These are phyloP conservation scores for Phytophthora parvispora DNA, from an alignment of 352 stramenopile species.

Conservation along the genomic window DNA sequence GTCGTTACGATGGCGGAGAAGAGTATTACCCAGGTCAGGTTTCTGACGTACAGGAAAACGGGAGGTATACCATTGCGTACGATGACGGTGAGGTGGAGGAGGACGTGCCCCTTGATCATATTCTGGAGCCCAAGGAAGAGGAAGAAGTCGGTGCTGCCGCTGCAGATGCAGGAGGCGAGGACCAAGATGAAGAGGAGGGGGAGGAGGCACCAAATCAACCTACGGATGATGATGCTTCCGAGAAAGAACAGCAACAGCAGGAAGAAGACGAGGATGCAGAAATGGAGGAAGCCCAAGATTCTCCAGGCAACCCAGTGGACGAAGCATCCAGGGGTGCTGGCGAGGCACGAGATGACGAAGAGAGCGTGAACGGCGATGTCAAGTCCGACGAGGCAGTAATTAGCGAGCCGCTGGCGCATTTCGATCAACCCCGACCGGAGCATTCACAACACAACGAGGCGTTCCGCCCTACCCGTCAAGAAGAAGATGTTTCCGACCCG, in stretches of 20 bases:
- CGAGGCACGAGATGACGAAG: constrained; percentile 4
- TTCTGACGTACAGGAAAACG: constrained; percentile 68
- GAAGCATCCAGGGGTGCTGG: neutral
- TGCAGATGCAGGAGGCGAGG: neutral
- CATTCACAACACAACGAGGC: neutral
- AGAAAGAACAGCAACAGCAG: constrained; percentile 6
- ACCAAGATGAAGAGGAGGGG: constrained; percentile 18
- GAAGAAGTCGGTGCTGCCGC: neutral
- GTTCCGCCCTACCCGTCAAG: neutral
- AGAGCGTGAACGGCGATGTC: neutral
- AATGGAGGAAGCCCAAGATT: constrained; percentile 16
- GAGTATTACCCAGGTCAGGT: constrained; percentile 80
- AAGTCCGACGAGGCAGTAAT: neutral
- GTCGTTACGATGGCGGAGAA: constrained; percentile 71
- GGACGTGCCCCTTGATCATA: constrained; percentile 61
- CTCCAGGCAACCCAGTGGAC: constrained; percentile 1
- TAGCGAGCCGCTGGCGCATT: neutral
- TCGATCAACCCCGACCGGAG: neutral
- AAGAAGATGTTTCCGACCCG: constrained; percentile 8
- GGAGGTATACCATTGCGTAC: constrained; percentile 80
- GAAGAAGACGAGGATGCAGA: constrained; percentile 11
- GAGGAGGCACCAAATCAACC: constrained; percentile 5
- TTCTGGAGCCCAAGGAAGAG: constrained; percentile 45
- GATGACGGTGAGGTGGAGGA: constrained; percentile 83
- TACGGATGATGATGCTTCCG: neutral